These are phyloP conservation scores for Quercus dentata DNA, from an alignment of 306 rosid genomes.

Conservation along the genomic window DNA sequence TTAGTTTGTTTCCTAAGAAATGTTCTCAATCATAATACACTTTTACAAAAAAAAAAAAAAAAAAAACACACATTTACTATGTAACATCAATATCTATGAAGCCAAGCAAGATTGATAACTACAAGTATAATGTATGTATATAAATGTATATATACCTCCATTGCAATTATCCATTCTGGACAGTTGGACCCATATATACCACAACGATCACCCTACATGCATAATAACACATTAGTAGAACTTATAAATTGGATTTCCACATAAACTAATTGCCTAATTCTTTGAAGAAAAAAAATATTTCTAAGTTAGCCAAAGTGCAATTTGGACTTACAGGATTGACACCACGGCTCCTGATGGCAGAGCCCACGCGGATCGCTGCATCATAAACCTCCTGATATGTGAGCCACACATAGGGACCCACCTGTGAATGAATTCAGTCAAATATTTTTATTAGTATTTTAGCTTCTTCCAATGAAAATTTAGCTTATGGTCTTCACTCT, in stretches of 20 bases:
- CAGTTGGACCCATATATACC: constrained; percentile 85
- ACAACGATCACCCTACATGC: constrained; percentile 72
- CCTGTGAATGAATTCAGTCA: constrained; percentile 30
- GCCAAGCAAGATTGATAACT: too few relatives aligned
- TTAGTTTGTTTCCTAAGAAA: too few relatives aligned
- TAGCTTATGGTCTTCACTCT: background rate
- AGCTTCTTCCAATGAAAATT: background rate
- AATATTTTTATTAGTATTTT: background rate
- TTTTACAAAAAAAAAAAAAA: too few relatives aligned
- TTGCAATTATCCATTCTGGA: constrained; percentile 80
- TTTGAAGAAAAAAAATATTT: background rate
- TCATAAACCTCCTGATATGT: constrained; percentile 64
- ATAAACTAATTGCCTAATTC: too few relatives aligned
- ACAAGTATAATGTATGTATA: background rate
- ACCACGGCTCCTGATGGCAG: constrained; percentile 64
- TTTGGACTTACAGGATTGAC: constrained; percentile 65
- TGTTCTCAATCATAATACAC: too few relatives aligned
- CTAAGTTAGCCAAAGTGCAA: background rate
- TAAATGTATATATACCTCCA: constrained; percentile 58
- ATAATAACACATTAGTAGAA: background rate
- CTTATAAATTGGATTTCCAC: background rate
- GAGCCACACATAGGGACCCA: constrained; percentile 47
- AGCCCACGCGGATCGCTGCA: constrained; percentile 54
- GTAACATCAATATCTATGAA: too few relatives aligned
- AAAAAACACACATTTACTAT: too few relatives aligned